Evolutionary conservation across 2,329 filamentous ascomycete genomes (phyloP), one percentile per base, ranked within the genome.

Genomic region (Botrytis hyacinthi): DNA sequence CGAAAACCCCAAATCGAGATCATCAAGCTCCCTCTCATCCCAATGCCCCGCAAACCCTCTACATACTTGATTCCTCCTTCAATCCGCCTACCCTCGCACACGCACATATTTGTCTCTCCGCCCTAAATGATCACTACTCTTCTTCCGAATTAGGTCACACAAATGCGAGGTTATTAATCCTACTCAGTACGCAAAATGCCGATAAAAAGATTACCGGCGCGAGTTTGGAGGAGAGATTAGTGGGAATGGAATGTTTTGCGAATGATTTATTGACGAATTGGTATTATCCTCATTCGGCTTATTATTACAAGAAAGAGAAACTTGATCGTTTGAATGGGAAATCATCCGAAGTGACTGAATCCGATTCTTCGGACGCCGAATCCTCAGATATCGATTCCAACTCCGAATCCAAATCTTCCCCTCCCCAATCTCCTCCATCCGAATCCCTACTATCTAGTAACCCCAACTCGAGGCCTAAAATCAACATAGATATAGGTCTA

Each of bases 211-310:
- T 90, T 9, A 89, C 88, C 74, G 91, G 93, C 0, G 92, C 91
- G 0, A 83, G 86, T 4, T 93, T 94, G 77, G 87, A 88, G 60
- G 85, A 92, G 71, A 84, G 93, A 8, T 82, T 95, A 44, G 86
- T 86, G 9, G 89, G 95, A 85, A 94, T 95, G 91, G 86, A 88
- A 35, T 82, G 88, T 0, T 91, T 95, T 76, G 91, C 90, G 3
- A 80, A 83, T 67, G 90, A 92, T 75, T 76, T 88, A 1, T 77
- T 68, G 48, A 57, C 3, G n/a, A 57, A 22, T 32, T 68, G 48
- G 66, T 32, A 32, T 22, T 89, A 44, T 81, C 85, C 44, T 35
- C 62, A 46, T 68, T 70, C 48, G 40, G 59, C 9, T 16, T 48
- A 54, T 54, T 20, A n/a, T 29, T 42, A 46, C 29, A 18, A 60